phyloP scores from a whole-genome alignment of 2,329 filamentous ascomycete species.

The Westerdykella sp. region DNA sequence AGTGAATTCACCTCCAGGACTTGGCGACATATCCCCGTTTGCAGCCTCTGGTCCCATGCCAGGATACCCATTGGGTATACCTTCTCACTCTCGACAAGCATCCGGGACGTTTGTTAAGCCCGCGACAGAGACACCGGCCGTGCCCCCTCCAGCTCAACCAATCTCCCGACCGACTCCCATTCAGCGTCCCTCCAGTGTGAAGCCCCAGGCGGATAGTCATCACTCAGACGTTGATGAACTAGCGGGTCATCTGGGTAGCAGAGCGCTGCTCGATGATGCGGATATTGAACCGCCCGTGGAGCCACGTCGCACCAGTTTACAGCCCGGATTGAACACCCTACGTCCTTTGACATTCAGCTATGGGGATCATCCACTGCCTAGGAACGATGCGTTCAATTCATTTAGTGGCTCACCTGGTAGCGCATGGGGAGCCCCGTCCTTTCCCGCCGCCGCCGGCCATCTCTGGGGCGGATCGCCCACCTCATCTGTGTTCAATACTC shows the following conservation, averaged over 20 bases:
- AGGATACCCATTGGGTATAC: constrained; percentile 37
- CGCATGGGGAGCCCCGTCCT: constrained; percentile 39
- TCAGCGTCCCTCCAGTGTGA: constrained; percentile 72
- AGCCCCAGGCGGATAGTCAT: constrained; percentile 45
- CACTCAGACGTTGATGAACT: constrained; percentile 61
- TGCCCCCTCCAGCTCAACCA: constrained; percentile 55
- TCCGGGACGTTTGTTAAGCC: constrained; percentile 58
- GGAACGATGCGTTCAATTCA: constrained; percentile 28
- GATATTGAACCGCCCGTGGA: constrained; percentile 52
- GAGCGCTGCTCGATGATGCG: constrained; percentile 67
- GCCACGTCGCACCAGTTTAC: constrained; percentile 36
- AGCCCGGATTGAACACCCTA: constrained; percentile 26
- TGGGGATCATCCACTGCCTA: constrained; percentile 25
- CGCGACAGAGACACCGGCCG: constrained; percentile 51
- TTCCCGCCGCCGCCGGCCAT: constrained; percentile 33
- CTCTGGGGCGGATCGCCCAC: constrained; percentile 39
- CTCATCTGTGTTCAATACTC: constrained; percentile 27
- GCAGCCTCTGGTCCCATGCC: constrained; percentile 36
- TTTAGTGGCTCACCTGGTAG: constrained; percentile 29
- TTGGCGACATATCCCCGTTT: constrained; percentile 37
- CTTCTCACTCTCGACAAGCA: constrained; percentile 66
- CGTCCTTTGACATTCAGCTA: constrained; percentile 32
- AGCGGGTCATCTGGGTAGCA: constrained; percentile 79
- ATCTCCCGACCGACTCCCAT: constrained; percentile 82
- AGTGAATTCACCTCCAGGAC: constrained; percentile 53